Conservation (phyloP, 192 early-diverging fungal genomes). For the Gorgonomyces haynaldii region DNA sequence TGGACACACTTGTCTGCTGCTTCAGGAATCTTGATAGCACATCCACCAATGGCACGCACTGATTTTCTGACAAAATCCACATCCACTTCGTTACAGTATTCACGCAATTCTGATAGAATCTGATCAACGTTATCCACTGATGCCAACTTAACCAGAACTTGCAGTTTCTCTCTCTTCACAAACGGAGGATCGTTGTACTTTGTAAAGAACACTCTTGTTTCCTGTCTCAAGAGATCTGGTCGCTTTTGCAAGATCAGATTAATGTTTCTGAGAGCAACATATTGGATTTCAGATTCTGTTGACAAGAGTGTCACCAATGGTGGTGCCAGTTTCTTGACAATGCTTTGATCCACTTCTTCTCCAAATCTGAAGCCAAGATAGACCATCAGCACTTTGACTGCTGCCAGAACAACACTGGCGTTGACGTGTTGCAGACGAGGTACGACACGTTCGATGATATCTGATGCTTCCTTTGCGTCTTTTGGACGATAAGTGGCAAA, state of each 20-base stretch:
- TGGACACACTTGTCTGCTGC: conserved; percentile 77
- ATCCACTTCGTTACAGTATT: conserved; percentile 96
- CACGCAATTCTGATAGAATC: conserved; percentile 84
- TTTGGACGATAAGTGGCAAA: conserved; percentile 59
- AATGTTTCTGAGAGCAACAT: conserved; percentile 93
- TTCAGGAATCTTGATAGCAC: conserved; percentile 82
- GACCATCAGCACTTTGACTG: conserved; percentile 73
- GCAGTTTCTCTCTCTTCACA: conserved; percentile 92
- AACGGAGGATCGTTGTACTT: conserved; percentile 98
- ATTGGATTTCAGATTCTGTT: conserved; percentile 86
- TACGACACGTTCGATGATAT: conserved; percentile 79
- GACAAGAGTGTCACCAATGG: conserved; percentile 86
- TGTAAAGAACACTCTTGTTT: conserved; percentile 95
- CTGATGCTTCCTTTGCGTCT: conserved; percentile 72
- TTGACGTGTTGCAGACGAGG: conserved; percentile 94
- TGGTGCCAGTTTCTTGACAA: conserved; percentile 85
- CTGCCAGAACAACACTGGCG: conserved; percentile 85
- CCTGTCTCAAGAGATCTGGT: conserved; percentile 74
- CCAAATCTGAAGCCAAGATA: conserved; percentile 56
- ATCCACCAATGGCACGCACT: conserved; percentile 80
- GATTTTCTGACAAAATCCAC: conserved; percentile 90
- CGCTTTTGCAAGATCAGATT: conserved; percentile 87
- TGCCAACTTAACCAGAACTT: conserved; percentile 83
- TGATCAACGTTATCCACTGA: conserved; percentile 81
- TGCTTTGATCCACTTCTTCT: conserved; percentile 58